These are phyloP conservation scores for Malus sylvestris DNA, from an alignment of 306 rosid species.

Conservation along the genomic window DNA sequence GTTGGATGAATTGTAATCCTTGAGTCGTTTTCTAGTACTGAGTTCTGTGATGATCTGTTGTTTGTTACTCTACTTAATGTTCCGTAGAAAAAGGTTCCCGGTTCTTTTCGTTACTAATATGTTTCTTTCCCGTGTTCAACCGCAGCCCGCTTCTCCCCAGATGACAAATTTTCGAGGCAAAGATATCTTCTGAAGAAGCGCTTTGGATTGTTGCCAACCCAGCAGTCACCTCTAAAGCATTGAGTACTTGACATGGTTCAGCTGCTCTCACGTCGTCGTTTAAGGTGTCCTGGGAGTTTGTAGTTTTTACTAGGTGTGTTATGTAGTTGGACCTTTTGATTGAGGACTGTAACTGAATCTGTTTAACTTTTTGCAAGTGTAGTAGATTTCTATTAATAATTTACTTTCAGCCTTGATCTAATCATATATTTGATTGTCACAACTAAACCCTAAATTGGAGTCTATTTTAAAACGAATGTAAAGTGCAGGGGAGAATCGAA, in stretches of 20 bases:
- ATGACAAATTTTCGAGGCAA: slow-evolving; percentile 79
- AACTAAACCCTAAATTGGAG: no score
- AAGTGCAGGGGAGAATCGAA: no score
- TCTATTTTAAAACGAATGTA: neutral
- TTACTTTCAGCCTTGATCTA: neutral
- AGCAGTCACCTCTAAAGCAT: slow-evolving; percentile 67
- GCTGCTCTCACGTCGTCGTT: neutral
- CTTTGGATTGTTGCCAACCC: slow-evolving; percentile 81
- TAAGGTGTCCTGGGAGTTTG: neutral
- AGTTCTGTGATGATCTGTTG: neutral
- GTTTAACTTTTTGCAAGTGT: neutral
- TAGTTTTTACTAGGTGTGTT: neutral
- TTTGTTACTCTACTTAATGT: neutral
- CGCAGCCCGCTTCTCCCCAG: slow-evolving; percentile 95
- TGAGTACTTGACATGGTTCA: slow-evolving; percentile 13
- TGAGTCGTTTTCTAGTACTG: no score
- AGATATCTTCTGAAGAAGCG: slow-evolving; percentile 86
- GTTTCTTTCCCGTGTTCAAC: slow-evolving; percentile 13
- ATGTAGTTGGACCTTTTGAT: neutral
- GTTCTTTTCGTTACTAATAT: neutral
- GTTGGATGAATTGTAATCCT: neutral
- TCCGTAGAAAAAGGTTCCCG: neutral
- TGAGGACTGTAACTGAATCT: neutral
- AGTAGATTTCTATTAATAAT: neutral
- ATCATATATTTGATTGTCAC: neutral